Percentiles rank a stretch among this genome's conserved stretches.
Conservation (phyloP, 2,329 filamentous ascomycete species). For the Reticulascus tulasneorum region DNA sequence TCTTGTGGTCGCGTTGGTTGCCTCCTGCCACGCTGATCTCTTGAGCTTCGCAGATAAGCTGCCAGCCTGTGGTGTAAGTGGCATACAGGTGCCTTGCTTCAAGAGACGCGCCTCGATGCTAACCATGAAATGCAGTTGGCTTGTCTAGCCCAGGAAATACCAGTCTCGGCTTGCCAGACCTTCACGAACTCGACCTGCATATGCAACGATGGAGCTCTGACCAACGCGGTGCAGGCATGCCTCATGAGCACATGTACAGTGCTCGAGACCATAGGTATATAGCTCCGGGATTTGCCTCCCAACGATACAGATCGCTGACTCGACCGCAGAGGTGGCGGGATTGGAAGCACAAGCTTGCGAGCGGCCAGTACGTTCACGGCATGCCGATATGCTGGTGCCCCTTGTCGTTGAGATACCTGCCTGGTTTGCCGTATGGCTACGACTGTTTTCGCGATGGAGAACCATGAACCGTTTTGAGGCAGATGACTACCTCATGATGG, state of each 20-base stretch:
- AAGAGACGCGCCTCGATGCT: neutral
- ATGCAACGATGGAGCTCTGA: slow-evolving; percentile 19
- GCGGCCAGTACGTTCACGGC: slow-evolving; percentile 24
- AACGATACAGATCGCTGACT: slow-evolving; percentile 8
- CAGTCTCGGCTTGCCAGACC: slow-evolving; percentile 18
- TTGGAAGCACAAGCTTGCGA: slow-evolving; percentile 29
- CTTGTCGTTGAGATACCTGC: slow-evolving; percentile 32
- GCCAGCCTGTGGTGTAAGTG: slow-evolving; percentile 17
- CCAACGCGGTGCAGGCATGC: slow-evolving; percentile 17
- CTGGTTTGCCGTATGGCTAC: slow-evolving; percentile 26
- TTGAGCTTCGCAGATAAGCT: slow-evolving; percentile 13
- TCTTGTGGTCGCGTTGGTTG: slow-evolving; percentile 12
- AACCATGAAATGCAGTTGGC: slow-evolving; percentile 11
- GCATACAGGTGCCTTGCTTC: neutral
- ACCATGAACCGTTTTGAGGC: slow-evolving; percentile 24
- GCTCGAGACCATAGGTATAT: slow-evolving; percentile 22
- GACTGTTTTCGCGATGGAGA: slow-evolving; percentile 32
- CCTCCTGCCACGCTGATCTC: slow-evolving; percentile 7
- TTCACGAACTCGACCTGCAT: slow-evolving; percentile 23
- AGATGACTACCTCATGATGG: slow-evolving; percentile 36
- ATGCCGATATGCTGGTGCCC: slow-evolving; percentile 25
- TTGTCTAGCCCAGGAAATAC: slow-evolving; percentile 18
- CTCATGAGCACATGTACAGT: slow-evolving; percentile 19
- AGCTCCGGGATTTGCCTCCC: too few relatives aligned
- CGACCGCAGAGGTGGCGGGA: slow-evolving; percentile 22